These are phyloP conservation scores for Laburnicola sp. DNA, from an alignment of 2,329 filamentous ascomycete species.

Conservation along the genomic window DNA sequence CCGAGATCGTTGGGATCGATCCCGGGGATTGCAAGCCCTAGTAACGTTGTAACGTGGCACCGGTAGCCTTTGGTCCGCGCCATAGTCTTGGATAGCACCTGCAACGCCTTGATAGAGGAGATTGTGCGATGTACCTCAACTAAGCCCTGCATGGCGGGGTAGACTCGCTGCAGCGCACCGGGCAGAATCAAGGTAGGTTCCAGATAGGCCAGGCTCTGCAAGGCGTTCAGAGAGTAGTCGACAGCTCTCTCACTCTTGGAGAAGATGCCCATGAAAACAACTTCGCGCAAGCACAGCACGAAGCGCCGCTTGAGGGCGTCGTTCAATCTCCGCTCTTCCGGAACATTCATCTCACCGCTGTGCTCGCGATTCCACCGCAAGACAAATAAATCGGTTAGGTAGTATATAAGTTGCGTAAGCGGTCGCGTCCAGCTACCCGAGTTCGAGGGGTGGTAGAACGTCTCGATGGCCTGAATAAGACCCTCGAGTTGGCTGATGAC, in stretches of 20 bases:
- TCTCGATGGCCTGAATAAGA: conserved; percentile 91
- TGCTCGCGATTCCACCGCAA: conserved; percentile 96
- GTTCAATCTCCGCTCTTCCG: conserved; percentile 76
- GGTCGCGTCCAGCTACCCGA: conserved; percentile 89
- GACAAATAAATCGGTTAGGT: conserved; percentile 93
- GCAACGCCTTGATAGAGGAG: conserved; percentile 86
- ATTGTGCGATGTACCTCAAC: conserved; percentile 97
- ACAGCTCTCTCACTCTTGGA: conserved; percentile 92
- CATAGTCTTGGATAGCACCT: conserved; percentile 90
- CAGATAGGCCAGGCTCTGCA: conserved; percentile 86
- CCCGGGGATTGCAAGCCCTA: conserved; percentile 90
- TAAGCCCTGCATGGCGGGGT: conserved; percentile 92
- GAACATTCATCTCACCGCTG: conserved; percentile 87
- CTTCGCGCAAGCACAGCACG: conserved; percentile 84
- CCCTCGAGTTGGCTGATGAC: conserved; percentile 85
- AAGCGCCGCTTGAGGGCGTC: conserved; percentile 84
- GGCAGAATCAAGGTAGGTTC: conserved; percentile 91
- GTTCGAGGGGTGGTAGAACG: conserved; percentile 98
- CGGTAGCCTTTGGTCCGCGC: conserved; percentile 92
- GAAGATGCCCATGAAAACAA: conserved; percentile 97
- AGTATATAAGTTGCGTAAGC: conserved; percentile 86
- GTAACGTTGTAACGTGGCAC: conserved; percentile 89
- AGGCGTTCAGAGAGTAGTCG: conserved; percentile 84
- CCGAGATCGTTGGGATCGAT: conserved; percentile 97
- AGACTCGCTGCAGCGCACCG: conserved; percentile 91